Base-by-base conservation (phyloP, 495 filamentous ascomycete species). In the Aspergillus carlsbadensis region DNA sequence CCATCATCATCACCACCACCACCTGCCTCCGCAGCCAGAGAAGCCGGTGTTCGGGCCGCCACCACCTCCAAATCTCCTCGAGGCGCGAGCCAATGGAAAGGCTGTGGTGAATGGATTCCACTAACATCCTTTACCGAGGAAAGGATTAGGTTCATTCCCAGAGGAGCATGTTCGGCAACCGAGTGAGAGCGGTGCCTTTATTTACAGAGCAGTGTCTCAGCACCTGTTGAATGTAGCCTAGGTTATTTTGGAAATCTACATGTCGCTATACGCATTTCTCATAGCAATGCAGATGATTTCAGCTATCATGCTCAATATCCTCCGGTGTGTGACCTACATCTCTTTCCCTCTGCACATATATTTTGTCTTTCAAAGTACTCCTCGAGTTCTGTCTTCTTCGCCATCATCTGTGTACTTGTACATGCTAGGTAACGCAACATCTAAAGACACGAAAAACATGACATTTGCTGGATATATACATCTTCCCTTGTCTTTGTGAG, bases 21-120 rank as follows among this genome's bases (percentile, higher is more conserved):
- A 59, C 15, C 41, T 69, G 17, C 60, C 63, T 22, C 66, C 66
- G 33, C 64, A 80, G 54, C 70, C 75, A 10, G 71, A 82, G 48
- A 78, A 73, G 46, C 81, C 81, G 35, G 72, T 78, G 20, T 76
- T 78, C 42, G 77, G 77, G 35, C 81, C 84, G 34, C 83, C 84
- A 22, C 84, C 84, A 5, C 78, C 81, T 2, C 77, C 80, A 15
- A 74, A 75, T 42, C 64, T 79, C 8, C 59, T 78, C 22, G 73
- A 80, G 63, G 71, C 76, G 11, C 72, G 74, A 52, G 62, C 74
- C 65, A 73, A 76, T 65, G 66, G 74, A 60, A 70, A 73, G 63
- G 58, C 67, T 48, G 68, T 77, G 47, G 58, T 78, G 22, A 83
- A 83, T 66, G 80, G 81, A 71, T 69, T 68, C 40, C 70, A 71